phyloP scores from a whole-genome alignment of 257 asterid genomes.

The Ocimum tenuiflorum region DNA sequence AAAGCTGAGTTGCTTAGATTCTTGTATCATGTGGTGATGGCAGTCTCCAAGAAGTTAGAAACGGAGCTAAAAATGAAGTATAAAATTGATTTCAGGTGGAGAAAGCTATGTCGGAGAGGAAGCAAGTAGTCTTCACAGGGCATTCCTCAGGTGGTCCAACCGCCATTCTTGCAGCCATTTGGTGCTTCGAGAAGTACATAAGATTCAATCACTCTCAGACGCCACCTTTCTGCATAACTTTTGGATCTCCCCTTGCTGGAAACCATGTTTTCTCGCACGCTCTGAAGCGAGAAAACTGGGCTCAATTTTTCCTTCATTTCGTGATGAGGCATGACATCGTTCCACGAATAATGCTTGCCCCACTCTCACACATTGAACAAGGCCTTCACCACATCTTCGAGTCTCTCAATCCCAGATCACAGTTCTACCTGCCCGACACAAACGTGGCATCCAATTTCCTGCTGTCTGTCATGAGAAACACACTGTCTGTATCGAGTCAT shows the following conservation, averaged over 20 bases:
- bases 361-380: constrained; percentile 46
- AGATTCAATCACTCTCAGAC: constrained; percentile 20
- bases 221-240: constrained; percentile 61
- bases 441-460: constrained; percentile 33
- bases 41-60: background rate
- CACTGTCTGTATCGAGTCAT: constrained; percentile 56
- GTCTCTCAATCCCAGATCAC: constrained; percentile 41
- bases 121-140: constrained; percentile 69
- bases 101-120: constrained; percentile 49
- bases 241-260: constrained; percentile 70
- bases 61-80: background rate
- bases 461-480: constrained; percentile 48
- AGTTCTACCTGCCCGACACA: constrained; percentile 18
- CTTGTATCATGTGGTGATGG: background rate
- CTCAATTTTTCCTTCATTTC: constrained; percentile 52
- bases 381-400: constrained; percentile 40
- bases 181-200: constrained; percentile 65
- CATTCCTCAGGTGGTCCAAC: constrained; percentile 76
- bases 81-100: constrained; percentile 50
- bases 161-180: constrained; percentile 64
- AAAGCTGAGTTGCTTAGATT: background rate
- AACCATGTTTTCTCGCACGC: constrained; percentile 64
- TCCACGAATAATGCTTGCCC: constrained; percentile 70
- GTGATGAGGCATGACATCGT: constrained; percentile 59
- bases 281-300: constrained; percentile 71